Conservation (phyloP, 495 filamentous ascomycete species). For the Filosporella fistucella region DNA sequence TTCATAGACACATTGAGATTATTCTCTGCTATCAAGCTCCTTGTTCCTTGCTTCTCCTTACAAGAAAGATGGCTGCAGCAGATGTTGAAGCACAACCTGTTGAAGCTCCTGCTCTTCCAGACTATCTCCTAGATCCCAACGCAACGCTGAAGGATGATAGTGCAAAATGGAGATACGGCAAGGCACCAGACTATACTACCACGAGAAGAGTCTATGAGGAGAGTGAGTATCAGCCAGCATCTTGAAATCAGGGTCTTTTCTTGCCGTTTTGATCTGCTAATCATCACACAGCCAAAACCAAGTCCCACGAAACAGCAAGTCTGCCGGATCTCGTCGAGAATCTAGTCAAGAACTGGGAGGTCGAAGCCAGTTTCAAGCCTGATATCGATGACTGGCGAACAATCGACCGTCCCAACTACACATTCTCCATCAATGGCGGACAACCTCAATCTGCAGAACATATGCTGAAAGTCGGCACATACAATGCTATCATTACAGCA, state of each 20-base stretch:
- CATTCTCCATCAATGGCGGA: conserved; percentile 57
- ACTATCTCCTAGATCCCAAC: conserved; percentile 56
- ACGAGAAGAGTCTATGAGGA: conserved; percentile 45
- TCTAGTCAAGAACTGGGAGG: conserved; percentile 70
- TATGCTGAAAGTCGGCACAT: conserved; percentile 63
- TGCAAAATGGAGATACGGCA: conserved; percentile 54
- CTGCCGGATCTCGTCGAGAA: conserved; percentile 59
- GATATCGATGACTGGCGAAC: conserved; percentile 59
- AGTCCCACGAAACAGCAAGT: conserved; percentile 46
- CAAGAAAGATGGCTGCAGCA: conserved; percentile 10
- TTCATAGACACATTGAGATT: too few relatives aligned
- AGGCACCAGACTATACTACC: conserved; percentile 54
- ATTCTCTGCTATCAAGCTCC: too few relatives aligned
- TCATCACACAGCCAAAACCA: conserved; percentile 42
- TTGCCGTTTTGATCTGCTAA: not conserved
- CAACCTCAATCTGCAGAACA: conserved; percentile 50
- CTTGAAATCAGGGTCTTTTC: too few relatives aligned
- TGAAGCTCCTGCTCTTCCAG: conserved; percentile 35
- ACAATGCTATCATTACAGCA: conserved; percentile 59
- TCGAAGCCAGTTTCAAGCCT: conserved; percentile 63
- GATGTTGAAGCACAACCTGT: conserved; percentile 5
- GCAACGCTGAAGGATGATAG: conserved; percentile 49
- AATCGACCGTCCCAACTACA: conserved; percentile 49
- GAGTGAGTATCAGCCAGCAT: conserved; percentile 42
- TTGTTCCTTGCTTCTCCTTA: too few relatives aligned